phyloP scores from a whole-genome alignment of 306 rosid genomes.

The apple (Malus domestica) region ASM211411v1 NC_041795.1:32037501-32038000 shows the following conservation, averaged over 20 bases:
- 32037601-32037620: conserved; percentile 72
- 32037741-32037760: conserved; percentile 25
- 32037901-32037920: conserved; percentile 79
- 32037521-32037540: conserved; percentile 78
- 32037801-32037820: conserved; percentile 86
- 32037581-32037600: conserved; percentile 63
- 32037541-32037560: conserved; percentile 73
- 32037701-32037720: conserved; percentile 52
- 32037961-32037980: conserved; percentile 63
- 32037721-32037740: conserved; percentile 41
- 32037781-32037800: conserved; percentile 89
- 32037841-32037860: conserved; percentile 84
- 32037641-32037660: conserved; percentile 46
- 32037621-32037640: conserved; percentile 72
- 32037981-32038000: conserved; percentile 88
- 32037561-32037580: conserved; percentile 75
- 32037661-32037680: conserved; percentile 69
- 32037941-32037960: conserved; percentile 82
- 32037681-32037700: conserved; percentile 72
- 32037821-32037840: conserved; percentile 65
- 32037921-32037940: conserved; percentile 85
- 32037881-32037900: conserved; percentile 31
- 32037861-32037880: conserved; percentile 54
- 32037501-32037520: conserved; percentile 74
- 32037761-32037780: conserved; percentile 44